Evolutionary conservation across 2,329 filamentous ascomycete genomes (phyloP), one percentile per base, ranked within the genome.

Genomic region (Malbranchea zuffiana): DNA sequence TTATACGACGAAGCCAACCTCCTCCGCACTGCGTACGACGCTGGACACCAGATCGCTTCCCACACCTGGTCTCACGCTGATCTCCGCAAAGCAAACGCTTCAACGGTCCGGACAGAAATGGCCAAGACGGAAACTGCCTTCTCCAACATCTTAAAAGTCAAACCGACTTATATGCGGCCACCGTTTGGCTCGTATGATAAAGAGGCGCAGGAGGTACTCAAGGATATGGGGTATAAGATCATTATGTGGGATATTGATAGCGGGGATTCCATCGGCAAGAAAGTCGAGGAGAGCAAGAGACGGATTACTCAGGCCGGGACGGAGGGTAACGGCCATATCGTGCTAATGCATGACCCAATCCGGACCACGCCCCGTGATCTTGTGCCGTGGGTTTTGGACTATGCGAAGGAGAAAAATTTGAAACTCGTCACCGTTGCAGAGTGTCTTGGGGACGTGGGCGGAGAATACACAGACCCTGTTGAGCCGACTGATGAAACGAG

Each of bases 131-230:
- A 70, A 45, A 46, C 47, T 11, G 56, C 60, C 1, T 49, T 69
- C 32, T 18, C 40, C 21, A 50, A 52, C 18, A 59, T 66, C 30
- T 47, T 69, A 19, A n/a, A n/a, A n/a, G 66, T 67, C 20, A 52
- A 56, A 20, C 67, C 67, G 0, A 62, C 57, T 2, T 69, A 69
- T 46, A 67, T 68, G 62, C 57, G 67, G 5, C 56, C 65, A 1
- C 67, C 67, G 1, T 69, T 59, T 47, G 54, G 63, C 12, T 49
- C 48, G 4, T 55, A 56, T 28, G 55, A 55, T 23, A 50, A 44
- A 6, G 33, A 46, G 2, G 59, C 59, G 10, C 46, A 61, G 3
- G 21, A 43, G 2, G 57, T 52, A 2, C 56, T 70, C 56, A 47
- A 43, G 2, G 52, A 55, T 3, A 53, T 69, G 7, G 59, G 59